phyloP scores from a whole-genome alignment of 2,329 filamentous ascomycete species.

The Colletotrichum godetiae region DNA sequence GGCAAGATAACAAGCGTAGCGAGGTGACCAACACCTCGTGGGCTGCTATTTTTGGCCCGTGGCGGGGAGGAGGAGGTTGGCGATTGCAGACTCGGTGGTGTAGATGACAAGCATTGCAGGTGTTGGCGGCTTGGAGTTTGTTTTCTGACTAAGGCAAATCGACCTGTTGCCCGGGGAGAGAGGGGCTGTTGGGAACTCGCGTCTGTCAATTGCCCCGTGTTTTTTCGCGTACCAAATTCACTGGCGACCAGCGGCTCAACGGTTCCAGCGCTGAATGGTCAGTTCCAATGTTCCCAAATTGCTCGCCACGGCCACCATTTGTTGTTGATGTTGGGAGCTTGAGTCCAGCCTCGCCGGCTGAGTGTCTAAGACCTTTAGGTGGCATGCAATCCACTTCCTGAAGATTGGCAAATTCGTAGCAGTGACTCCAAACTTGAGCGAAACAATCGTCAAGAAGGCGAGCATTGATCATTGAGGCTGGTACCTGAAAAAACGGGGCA shows the following conservation, averaged over 20 bases:
- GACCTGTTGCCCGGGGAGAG: constrained; percentile 24
- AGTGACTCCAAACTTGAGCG: neutral
- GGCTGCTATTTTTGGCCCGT: constrained; percentile 33
- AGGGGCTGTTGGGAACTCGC: constrained; percentile 3
- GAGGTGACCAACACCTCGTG: constrained; percentile 32
- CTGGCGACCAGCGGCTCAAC: neutral
- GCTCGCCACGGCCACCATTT: too few relatives aligned
- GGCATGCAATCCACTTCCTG: neutral
- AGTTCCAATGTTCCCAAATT: neutral
- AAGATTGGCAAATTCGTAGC: neutral
- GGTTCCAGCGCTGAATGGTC: constrained; percentile 15
- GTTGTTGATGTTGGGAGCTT: too few relatives aligned
- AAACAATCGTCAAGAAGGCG: neutral
- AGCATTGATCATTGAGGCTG: neutral
- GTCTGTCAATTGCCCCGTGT: constrained; percentile 15
- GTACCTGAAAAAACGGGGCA: neutral
- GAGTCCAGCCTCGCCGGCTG: neutral
- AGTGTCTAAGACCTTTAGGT: neutral
- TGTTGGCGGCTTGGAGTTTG: constrained; percentile 27
- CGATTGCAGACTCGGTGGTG: constrained; percentile 32
- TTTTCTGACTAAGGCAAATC: constrained; percentile 28
- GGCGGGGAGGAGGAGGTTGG: constrained; percentile 32
- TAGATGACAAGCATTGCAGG: constrained; percentile 14
- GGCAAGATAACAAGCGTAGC: constrained; percentile 20
- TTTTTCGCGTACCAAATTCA: constrained; percentile 25